These are phyloP conservation scores for Geopyxis carbonaria DNA, from an alignment of 495 filamentous ascomycete genomes.

Conservation along the genomic window DNA sequence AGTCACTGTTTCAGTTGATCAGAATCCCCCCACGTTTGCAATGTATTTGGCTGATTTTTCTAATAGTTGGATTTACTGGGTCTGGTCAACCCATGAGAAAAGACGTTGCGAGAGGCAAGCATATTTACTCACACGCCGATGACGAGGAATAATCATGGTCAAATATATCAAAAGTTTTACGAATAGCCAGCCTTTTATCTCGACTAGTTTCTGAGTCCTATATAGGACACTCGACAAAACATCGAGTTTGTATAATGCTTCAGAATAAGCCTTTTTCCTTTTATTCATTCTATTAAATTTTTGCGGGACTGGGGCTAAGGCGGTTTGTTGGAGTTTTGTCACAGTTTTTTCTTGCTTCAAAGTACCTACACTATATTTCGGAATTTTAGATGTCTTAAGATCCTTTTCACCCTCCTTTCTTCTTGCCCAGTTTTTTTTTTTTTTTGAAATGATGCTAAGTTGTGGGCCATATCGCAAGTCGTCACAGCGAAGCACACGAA, in stretches of 20 bases:
- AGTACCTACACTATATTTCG: too few species aligned
- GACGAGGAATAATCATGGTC: conserved; percentile 41
- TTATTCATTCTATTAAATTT: too few species aligned
- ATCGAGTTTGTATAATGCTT: conserved; percentile 6
- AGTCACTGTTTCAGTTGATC: conserved; percentile 10
- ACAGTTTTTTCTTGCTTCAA: not conserved
- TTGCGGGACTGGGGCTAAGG: too few species aligned
- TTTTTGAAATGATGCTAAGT: conserved; percentile 1
- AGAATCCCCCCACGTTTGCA: too few species aligned
- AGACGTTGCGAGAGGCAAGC: conserved; percentile 62
- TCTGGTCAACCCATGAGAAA: conserved; percentile 91
- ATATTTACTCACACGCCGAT: conserved; percentile 69
- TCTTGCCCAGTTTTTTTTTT: not conserved
- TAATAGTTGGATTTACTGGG: conserved; percentile 79
- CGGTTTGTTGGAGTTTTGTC: not conserved
- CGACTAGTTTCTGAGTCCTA: not conserved
- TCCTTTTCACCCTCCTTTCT: too few species aligned
- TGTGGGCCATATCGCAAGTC: too few species aligned
- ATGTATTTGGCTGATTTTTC: conserved; percentile 27
- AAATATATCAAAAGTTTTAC: not conserved
- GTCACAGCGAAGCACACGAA: too few species aligned
- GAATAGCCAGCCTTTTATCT: not conserved
- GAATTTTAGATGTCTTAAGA: too few species aligned
- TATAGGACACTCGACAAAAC: not conserved
- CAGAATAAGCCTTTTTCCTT: too few species aligned